A percentile compares a stretch with the other conserved stretches of the same genome.
phyloP scores from a whole-genome alignment of 768 basidiomycete species.

The Phylloporus arenicola region DNA sequence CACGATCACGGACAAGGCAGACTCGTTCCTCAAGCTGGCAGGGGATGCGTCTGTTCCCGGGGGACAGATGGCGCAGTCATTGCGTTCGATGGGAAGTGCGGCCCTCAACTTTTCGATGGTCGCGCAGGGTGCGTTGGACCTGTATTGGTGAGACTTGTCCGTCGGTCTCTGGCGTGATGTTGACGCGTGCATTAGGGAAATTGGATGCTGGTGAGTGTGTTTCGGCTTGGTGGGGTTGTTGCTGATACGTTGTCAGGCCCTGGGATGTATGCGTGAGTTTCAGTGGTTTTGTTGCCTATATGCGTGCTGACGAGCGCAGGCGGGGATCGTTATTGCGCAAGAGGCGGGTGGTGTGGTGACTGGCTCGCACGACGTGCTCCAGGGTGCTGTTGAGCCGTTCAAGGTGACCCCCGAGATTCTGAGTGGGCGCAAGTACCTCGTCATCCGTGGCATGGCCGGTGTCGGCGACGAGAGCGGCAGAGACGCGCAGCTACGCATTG shows the following conservation, averaged over 20 bases:
- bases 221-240: background rate
- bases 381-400: conserved; percentile 38
- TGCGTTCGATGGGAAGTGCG: conserved; percentile 79
- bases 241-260: conserved; percentile 36
- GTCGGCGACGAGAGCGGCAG: conserved; percentile 56
- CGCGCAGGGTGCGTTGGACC: conserved; percentile 81
- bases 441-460: conserved; percentile 65
- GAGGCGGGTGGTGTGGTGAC: conserved; percentile 83
- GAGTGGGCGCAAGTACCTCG: conserved; percentile 74
- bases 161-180: background rate
- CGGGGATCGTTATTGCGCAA: conserved; percentile 85
- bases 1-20: conserved; percentile 52
- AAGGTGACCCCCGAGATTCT: conserved; percentile 66
- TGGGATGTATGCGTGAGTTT: conserved; percentile 79
- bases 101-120: conserved; percentile 80
- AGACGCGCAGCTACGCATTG: conserved; percentile 74
- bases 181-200: conserved; percentile 49
- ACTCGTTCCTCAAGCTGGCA: conserved; percentile 69
- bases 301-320: conserved; percentile 31
- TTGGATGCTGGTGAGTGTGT: conserved; percentile 59
- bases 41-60: conserved; percentile 62
- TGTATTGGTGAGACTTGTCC: conserved; percentile 64
- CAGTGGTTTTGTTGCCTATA: background rate
- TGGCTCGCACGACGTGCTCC: conserved; percentile 53
- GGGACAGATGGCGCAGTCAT: conserved; percentile 80